Percentiles rank a stretch among this genome's conserved stretches.
These are phyloP conservation scores for Neonectria magnoliae DNA, from an alignment of 2,329 filamentous ascomycete genomes.

Conservation along the genomic window DNA sequence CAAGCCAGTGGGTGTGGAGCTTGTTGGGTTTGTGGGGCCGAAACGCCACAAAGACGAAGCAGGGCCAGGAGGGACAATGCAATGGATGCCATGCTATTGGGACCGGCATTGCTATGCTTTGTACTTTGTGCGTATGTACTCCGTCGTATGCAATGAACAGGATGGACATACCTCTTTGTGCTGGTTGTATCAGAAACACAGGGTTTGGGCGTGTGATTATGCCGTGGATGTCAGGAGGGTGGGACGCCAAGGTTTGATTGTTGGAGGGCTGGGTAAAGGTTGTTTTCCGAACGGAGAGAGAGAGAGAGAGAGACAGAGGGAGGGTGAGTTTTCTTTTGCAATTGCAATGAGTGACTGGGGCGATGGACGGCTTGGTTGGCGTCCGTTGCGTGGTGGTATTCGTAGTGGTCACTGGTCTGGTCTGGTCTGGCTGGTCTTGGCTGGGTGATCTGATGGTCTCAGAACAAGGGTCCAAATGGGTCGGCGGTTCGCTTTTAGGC, in stretches of 20 bases:
- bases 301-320: not conserved
- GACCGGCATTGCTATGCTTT: not conserved
- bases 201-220: not conserved
- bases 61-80: not conserved
- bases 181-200: not conserved
- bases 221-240: no score
- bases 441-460: slow-evolving; percentile 1
- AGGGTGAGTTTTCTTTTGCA: not conserved
- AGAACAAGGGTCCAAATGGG: not conserved
- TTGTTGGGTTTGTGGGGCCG: not conserved
- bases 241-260: not conserved
- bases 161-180: not conserved
- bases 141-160: not conserved
- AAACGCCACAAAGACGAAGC: not conserved
- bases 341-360: not conserved
- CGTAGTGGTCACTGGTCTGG: not conserved
- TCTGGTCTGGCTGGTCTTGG: not conserved
- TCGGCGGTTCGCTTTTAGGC: slow-evolving; percentile 1
- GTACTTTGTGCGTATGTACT: not conserved
- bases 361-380: not conserved
- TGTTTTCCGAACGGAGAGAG: not conserved
- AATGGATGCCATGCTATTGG: not conserved
- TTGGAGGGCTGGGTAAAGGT: not conserved
- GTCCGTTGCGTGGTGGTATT: not conserved
- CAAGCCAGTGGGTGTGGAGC: not conserved